These are phyloP conservation scores for Gliomastix tumulicola DNA, from an alignment of 2,329 filamentous ascomycete genomes.

Conservation along the genomic window DNA sequence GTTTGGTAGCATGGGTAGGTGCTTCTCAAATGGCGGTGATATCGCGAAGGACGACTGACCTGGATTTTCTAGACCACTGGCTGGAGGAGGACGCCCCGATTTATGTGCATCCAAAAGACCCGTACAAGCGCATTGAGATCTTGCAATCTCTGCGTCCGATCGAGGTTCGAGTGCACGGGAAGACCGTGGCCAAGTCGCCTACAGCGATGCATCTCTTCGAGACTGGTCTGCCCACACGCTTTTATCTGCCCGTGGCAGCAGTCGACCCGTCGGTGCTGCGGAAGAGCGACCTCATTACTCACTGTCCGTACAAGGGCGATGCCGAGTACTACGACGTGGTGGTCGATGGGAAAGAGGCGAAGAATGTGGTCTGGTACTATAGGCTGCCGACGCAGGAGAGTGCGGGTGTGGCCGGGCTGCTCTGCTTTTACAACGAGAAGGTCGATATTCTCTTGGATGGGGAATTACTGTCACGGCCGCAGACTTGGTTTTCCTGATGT, in stretches of 20 bases:
- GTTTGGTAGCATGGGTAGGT: constrained; percentile 24
- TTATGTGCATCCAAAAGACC: constrained; percentile 59
- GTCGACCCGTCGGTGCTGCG: constrained; percentile 37
- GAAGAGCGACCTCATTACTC: constrained; percentile 43
- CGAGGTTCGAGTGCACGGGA: constrained; percentile 39
- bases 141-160: constrained; percentile 46
- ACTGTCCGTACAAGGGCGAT: constrained; percentile 62
- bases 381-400: constrained; percentile 49
- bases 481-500: constrained; percentile 13
- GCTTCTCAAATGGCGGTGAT: not conserved
- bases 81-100: constrained; percentile 52
- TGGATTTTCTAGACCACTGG: constrained; percentile 22
- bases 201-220: constrained; percentile 50
- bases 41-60: not conserved
- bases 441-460: constrained; percentile 57
- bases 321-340: constrained; percentile 55
- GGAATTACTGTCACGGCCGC: constrained; percentile 19
- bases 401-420: constrained; percentile 41
- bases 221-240: constrained; percentile 50
- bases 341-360: constrained; percentile 31
- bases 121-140: constrained; percentile 58
- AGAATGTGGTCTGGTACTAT: constrained; percentile 59
- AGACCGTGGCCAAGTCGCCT: constrained; percentile 35
- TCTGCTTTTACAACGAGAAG: constrained; percentile 65
- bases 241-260: constrained; percentile 48